Percentiles rank a stretch among this genome's conserved stretches.
phyloP scores from a whole-genome alignment of 208 protist genomes.

The Leishmania braziliensis region DNA sequence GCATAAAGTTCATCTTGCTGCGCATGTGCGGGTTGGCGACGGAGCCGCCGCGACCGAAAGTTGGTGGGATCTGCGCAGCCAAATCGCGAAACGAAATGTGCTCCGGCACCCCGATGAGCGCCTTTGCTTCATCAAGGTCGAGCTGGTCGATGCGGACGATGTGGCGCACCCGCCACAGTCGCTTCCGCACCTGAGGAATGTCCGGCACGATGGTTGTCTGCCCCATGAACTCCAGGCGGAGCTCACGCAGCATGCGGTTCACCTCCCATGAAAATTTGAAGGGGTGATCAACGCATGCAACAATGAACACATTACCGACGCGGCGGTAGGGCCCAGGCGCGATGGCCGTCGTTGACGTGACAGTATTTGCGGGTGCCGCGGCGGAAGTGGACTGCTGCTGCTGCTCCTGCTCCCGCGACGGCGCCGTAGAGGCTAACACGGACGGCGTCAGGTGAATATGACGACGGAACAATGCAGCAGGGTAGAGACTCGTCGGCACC shows the following conservation, averaged over 20 bases:
- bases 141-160: constrained; percentile 77
- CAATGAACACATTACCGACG: constrained; percentile 87
- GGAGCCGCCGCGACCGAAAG: constrained; percentile 59
- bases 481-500: neutral
- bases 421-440: neutral
- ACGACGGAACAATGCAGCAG: neutral
- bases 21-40: constrained; percentile 53
- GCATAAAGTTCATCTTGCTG: constrained; percentile 84
- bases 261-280: constrained; percentile 89
- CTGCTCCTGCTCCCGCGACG: neutral
- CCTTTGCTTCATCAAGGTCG: constrained; percentile 84
- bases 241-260: constrained; percentile 77
- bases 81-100: constrained; percentile 82
- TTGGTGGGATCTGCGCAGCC: constrained; percentile 51
- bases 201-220: constrained; percentile 85
- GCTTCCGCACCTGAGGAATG: constrained; percentile 70
- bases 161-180: constrained; percentile 77
- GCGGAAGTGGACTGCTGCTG: neutral
- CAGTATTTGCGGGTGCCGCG: neutral
- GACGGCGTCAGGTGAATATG: neutral
- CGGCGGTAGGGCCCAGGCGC: constrained; percentile 63
- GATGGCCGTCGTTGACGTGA: constrained; percentile 35
- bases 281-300: constrained; percentile 77
- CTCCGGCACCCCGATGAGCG: constrained; percentile 74
- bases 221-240: constrained; percentile 85